These are phyloP conservation scores for Basidiobolus meristosporus DNA, from an alignment of 371 early-diverging fungal genomes.

Conservation along the genomic window DNA sequence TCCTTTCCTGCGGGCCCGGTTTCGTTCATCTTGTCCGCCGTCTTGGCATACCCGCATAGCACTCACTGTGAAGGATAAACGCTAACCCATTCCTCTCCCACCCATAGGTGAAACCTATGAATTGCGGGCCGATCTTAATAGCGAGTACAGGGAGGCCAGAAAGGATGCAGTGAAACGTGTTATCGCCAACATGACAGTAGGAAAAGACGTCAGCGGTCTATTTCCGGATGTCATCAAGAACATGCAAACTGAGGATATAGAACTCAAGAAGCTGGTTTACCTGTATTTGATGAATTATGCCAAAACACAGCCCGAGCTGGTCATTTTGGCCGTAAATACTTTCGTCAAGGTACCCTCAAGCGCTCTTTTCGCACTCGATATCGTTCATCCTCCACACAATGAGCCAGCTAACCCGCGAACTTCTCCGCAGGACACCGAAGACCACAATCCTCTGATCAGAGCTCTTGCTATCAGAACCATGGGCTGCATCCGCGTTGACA, in stretches of 20 bases:
- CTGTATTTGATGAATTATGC: constrained; percentile 84
- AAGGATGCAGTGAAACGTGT: constrained; percentile 96
- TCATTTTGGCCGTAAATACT: constrained; percentile 90
- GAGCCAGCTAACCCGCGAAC: constrained; percentile 14
- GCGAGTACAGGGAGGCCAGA: constrained; percentile 80
- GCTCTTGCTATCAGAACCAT: constrained; percentile 93
- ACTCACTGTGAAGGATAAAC: too few relatives aligned
- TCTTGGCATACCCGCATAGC: too few relatives aligned
- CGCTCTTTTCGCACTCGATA: not conserved
- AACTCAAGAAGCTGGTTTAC: constrained; percentile 91
- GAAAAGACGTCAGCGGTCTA: constrained; percentile 89
- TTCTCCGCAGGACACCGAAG: constrained; percentile 70
- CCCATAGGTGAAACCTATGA: constrained; percentile 86
- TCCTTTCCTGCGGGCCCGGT: too few relatives aligned
- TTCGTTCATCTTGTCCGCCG: too few relatives aligned
- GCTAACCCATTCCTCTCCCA: not conserved
- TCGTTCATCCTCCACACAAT: constrained; percentile 11
- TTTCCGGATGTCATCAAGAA: constrained; percentile 95
- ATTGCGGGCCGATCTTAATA: constrained; percentile 84
- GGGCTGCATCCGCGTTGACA: constrained; percentile 84
- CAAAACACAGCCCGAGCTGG: constrained; percentile 90
- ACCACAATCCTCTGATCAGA: constrained; percentile 85
- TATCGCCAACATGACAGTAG: constrained; percentile 97
- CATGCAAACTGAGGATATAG: constrained; percentile 97
- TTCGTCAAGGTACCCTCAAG: constrained; percentile 69